Evolutionary conservation across 495 filamentous ascomycete genomes (phyloP).

Genomic region (Hypoxylon subgilvum): DNA sequence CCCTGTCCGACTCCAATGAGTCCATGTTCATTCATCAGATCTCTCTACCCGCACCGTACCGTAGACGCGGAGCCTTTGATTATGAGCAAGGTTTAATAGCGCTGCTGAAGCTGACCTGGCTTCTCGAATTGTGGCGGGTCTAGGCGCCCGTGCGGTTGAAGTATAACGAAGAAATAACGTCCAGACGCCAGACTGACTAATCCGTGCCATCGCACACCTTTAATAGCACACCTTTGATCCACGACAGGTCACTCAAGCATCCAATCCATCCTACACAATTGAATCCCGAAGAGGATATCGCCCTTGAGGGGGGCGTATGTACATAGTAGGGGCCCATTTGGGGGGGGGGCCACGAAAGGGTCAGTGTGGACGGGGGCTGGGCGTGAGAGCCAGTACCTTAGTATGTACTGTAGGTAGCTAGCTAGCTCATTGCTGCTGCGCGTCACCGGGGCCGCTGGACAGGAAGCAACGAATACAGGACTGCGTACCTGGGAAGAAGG

Average conservation of each 20-base stretch:
- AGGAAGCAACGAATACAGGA: slow-evolving; percentile 18
- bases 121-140: slow-evolving; percentile 17
- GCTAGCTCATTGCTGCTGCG: slow-evolving; percentile 22
- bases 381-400: not conserved
- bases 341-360: not conserved
- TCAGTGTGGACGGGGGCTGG: slow-evolving; percentile 1
- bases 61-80: slow-evolving; percentile 27
- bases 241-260: not conserved
- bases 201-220: too few species aligned
- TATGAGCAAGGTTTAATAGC: slow-evolving; percentile 31
- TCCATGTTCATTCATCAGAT: slow-evolving; percentile 35
- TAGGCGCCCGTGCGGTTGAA: too few species aligned
- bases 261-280: not conserved
- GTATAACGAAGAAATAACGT: too few species aligned
- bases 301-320: not conserved
- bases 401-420: not conserved
- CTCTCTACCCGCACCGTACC: slow-evolving; percentile 26
- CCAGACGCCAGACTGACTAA: too few species aligned
- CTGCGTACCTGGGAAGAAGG: slow-evolving; percentile 18
- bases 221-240: too few species aligned
- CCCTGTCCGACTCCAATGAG: not conserved
- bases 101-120: slow-evolving; percentile 31
- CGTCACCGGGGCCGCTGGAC: slow-evolving; percentile 30
- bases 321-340: too few species aligned
- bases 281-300: not conserved